phyloP scores from a whole-genome alignment of 352 stramenopile genomes.

The Paralagenidium karlingii region DNA sequence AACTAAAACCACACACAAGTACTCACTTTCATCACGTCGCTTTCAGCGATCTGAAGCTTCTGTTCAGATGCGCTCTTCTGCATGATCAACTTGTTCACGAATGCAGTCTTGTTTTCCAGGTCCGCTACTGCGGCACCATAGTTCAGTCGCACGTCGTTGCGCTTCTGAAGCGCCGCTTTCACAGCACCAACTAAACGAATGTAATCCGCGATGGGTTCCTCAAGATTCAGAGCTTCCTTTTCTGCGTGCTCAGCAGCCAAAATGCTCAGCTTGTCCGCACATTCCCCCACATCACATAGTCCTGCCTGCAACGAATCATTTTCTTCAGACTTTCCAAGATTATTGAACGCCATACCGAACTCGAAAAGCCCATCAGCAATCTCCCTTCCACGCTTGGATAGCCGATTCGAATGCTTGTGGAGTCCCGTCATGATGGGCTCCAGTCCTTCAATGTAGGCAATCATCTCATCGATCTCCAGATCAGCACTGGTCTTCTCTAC shows the following conservation, averaged over 20 bases:
- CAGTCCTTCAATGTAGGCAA: constrained; percentile 91
- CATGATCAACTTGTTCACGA: constrained; percentile 51
- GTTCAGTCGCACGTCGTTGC: constrained; percentile 85
- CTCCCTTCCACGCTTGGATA: constrained; percentile 91
- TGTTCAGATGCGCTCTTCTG: constrained; percentile 53
- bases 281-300: constrained; percentile 86
- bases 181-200: constrained; percentile 93
- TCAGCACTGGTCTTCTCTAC: constrained; percentile 85
- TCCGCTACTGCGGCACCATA: constrained; percentile 82
- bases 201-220: constrained; percentile 94
- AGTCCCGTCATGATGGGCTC: constrained; percentile 93
- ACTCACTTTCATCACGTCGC: constrained; percentile 54
- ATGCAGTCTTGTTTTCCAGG: constrained; percentile 70
- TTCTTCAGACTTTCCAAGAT: constrained; percentile 90
- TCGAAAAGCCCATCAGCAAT: constrained; percentile 95
- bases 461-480: constrained; percentile 92
- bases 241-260: constrained; percentile 89
- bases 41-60: constrained; percentile 83
- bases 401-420: constrained; percentile 86
- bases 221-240: constrained; percentile 87
- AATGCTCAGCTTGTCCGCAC: constrained; percentile 85
- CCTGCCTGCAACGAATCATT: constrained; percentile 86
- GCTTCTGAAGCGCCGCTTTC: constrained; percentile 87
- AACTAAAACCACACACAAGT: background rate
- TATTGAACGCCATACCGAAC: constrained; percentile 93